A percentile compares a stretch with the other conserved stretches of the same genome.
phyloP scores from a whole-genome alignment of 202 grass and related monocot species.

The Alloteropsis angusta region DNA sequence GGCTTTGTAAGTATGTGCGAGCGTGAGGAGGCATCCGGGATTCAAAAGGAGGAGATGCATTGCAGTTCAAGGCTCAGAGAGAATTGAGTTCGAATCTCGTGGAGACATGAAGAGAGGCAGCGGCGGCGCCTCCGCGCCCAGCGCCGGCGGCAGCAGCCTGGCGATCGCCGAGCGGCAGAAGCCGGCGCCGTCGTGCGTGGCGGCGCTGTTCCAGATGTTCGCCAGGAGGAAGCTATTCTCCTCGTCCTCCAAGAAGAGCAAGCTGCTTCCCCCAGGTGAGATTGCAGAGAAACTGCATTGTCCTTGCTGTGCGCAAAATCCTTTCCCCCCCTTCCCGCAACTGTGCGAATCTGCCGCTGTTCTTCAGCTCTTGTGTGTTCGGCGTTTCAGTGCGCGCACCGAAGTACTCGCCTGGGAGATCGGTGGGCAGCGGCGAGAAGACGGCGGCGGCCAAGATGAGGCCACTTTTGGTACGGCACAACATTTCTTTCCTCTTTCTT shows the following conservation, averaged over 20 bases:
- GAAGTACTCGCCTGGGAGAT: conserved; percentile 15
- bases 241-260: conserved; percentile 44
- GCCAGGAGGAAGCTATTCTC: conserved; percentile 52
- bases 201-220: conserved; percentile 48
- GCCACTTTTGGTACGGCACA: conserved; percentile 24
- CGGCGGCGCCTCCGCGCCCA: not conserved
- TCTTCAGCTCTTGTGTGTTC: not conserved
- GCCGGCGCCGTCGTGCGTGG: conserved; percentile 46
- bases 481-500: not conserved
- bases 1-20: not conserved
- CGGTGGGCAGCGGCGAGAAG: conserved; percentile 1
- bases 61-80: not conserved
- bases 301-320: not conserved
- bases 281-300: not conserved
- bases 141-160: conserved; percentile 19
- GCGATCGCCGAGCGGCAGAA: conserved; percentile 45
- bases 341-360: not conserved
- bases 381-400: conserved; percentile 32
- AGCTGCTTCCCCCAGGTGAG: conserved; percentile 46
- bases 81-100: not conserved
- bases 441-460: conserved; percentile 21
- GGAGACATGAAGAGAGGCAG: conserved; percentile 26
- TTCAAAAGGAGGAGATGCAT: conserved; percentile 19
- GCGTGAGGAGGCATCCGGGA: conserved; percentile 10
- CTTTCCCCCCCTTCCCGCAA: not conserved